A percentile compares a stretch with the other conserved stretches of the same genome.
phyloP scores from a whole-genome alignment of 1,284 basidiomycete species.

The Singerocomus rubriflavus region DNA sequence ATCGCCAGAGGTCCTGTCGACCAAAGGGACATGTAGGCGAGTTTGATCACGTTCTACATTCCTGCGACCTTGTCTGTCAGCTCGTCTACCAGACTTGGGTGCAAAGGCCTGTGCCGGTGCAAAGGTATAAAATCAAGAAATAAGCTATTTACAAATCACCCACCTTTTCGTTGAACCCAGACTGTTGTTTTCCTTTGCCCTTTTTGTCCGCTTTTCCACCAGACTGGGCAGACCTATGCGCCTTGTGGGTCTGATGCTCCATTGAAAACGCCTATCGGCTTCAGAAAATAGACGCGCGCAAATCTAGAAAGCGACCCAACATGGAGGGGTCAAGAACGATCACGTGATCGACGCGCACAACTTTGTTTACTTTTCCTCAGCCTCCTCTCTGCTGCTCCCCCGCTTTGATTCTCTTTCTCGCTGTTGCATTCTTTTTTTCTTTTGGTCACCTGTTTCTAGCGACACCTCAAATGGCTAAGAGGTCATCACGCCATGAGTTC shows the following conservation, averaged over 20 bases:
- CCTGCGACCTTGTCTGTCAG: conserved; percentile 85
- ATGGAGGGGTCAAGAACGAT: conserved; percentile 17
- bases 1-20: conserved; percentile 91
- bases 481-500: conserved; percentile 29
- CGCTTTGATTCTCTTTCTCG: conserved; percentile 9
- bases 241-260: conserved; percentile 73
- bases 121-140: background rate
- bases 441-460: conserved; percentile 14
- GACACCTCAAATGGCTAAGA: conserved; percentile 27
- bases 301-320: conserved; percentile 19
- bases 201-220: conserved; percentile 77
- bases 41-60: conserved; percentile 95
- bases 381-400: conserved; percentile 1
- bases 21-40: conserved; percentile 92
- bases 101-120: conserved; percentile 77
- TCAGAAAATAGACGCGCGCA: background rate
- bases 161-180: conserved; percentile 91
- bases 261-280: conserved; percentile 32
- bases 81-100: conserved; percentile 83
- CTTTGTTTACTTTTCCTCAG: conserved; percentile 14
- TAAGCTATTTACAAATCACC: background rate
- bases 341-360: conserved; percentile 31
- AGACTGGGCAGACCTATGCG: conserved; percentile 72
- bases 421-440: conserved; percentile 11
- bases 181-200: conserved; percentile 66